Base-by-base conservation (phyloP, 495 filamentous ascomycete genomes). In the Xylaria acuta region DNA sequence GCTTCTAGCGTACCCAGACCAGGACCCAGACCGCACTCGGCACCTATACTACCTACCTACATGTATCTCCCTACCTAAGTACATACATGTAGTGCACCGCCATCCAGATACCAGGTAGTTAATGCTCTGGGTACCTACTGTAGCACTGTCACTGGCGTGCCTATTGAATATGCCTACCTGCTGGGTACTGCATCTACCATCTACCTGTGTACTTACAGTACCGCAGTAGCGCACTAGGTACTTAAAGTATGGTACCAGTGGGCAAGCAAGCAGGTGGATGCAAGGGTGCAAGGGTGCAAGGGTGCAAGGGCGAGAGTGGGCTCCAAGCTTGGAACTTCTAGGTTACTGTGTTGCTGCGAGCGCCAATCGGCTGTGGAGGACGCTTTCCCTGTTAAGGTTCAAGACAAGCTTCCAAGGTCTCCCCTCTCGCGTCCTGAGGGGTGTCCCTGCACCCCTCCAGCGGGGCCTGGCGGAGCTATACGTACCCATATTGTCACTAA, bases 321-420 rank as follows among this genome's bases (percentile, higher is more conserved):
- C 45, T 59, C 27, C 20, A 65, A 65, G 63, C 51, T 66, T 59
- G 63, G 70, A 67, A 58, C 63, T 72, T 67, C 40, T 66, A 49
- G 65, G 65, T 56, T 56, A 36, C 64, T 53, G 36, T 64, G n/a
- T 56, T 2, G 32, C 47, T 53, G 65, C 49, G 65, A 67, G 49
- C 54, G 56, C 67, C 67, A 69, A 69, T 69, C 53, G 54, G 66
- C 40, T 69, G 36, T 59, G 66, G 53, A 45, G 22, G 27, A 25
- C 45, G 64, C 45, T 20, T 45, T 59, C 36, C 66, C 54, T 69
- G 18, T 69, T 69, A 51, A 43, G 27, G 25, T 43, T 69, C 53
- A 41, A 43, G 51, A 69, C 66, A 69, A 38, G 65, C 65, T 67
- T 36, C 40, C 40, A 34, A 66, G 30, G 47, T 11, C 45, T 53